Base-by-base conservation (phyloP, 2,329 filamentous ascomycete genomes). In the Colletotrichum musicola region DNA sequence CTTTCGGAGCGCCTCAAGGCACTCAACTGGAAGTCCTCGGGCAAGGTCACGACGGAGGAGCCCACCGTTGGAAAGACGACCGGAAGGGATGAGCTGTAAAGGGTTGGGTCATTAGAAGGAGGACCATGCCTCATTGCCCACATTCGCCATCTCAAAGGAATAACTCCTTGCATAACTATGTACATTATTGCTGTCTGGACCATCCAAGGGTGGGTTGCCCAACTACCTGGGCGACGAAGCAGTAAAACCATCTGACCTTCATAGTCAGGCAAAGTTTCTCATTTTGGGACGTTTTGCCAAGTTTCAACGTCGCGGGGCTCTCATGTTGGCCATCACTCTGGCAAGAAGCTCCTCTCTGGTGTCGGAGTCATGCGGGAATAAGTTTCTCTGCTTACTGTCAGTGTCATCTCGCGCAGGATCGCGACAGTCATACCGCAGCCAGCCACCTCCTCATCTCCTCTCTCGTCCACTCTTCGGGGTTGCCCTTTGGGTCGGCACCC, bases 1-100 rank as follows among this genome's bases (percentile, higher is more conserved):
- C 85, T 99, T 73, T 93, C 95, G 1, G 97, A 99, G 87, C 90
- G 96, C 75, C 86, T 99, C 75, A 93, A 93, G 80, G 96, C 95
- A 1, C 87, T 99, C 69, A 91, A 93, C 72, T 99, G 95, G 95
- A 90, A 91, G 77, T 90, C 93, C 58, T 83, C 80, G 16, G 79
- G 82, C 68, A 85, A 83, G 71, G 80, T 86, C 20, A 79, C 78
- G 9, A 73, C 72, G 2, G 75, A 81, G 65, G 81, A 81, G 53
- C 79, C 81, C n/a, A 77, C 78, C 57, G 88, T 89, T 38, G 85
- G 89, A 71, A 93, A 91, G 81, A 90, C 92, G 55, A 89, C 88
- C 49, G 94, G 94, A 65, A 88, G 93, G 71, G 94, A 97, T 61
- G 85, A 87, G 81, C 79, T 95, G 80, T 95, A 86, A 81, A 56